Evolutionary conservation across 2,329 filamentous ascomycete species (phyloP), one percentile per base, ranked within the genome.

Genomic region (Aphanoascus verrucosus): DNA sequence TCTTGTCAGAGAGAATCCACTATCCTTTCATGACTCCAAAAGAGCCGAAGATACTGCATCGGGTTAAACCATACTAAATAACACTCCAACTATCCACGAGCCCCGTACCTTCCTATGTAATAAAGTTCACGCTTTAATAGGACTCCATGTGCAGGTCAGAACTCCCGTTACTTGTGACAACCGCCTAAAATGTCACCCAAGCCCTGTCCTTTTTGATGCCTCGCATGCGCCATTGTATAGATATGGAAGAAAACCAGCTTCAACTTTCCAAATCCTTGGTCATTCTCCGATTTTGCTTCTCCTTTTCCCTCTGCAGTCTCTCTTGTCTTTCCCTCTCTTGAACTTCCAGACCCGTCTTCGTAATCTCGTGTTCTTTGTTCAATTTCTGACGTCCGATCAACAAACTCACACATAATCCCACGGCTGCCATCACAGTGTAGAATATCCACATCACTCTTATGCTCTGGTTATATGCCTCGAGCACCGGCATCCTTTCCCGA

Each of bases 361-460:
- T 65, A 49, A 72, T 59, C n/a, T 71, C 69, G 57, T 75, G 72
- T 41, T 65, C 61, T 55, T 63, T 66, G 52, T 64, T 72, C 47
- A 76, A 59, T 23, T 66, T 67, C 7, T 66, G 64, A 12, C 64
- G 65, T 4, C 61, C 60, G 19, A 74, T 63, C 40, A 74, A 67
- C 9, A 68, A 51, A 35, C 73, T 73, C 0, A 74, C 57, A 5
- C 72, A 42, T 5, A 73, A 59, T 1, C 68, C 71, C 7, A 67
- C 23, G 1, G 60, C 69, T 2, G 62, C 65, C 3, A 72, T 57
- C 8, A 56, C 63, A 0, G 71, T 69, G 53, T 75, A 78, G 49
- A 77, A 70, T 40, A 78, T 74, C 73, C 76, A 79, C 59, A 75
- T 73, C 28, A 72, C 72, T 55, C 67, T 71, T 47, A 79, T 61